Conservation (phyloP, 2,329 filamentous ascomycete species). For the Trichoderma guizhouense region DNA sequence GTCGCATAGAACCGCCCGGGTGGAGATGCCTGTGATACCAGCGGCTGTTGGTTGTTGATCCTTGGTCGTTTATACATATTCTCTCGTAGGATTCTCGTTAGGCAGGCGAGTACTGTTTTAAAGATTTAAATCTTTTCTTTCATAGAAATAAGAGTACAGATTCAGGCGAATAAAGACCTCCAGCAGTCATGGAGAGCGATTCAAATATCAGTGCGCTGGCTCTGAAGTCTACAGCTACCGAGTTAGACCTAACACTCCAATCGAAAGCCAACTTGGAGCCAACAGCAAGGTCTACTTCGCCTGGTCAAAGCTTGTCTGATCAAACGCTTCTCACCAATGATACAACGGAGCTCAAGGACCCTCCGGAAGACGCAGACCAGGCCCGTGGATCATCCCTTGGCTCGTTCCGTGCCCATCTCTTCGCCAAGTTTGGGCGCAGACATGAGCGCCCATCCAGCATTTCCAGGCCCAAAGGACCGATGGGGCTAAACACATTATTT, state of each 20-base stretch:
- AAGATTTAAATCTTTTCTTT: neutral
- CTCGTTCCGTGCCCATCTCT: neutral
- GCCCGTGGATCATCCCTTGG: neutral
- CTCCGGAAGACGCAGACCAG: neutral
- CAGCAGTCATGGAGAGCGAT: neutral
- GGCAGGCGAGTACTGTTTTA: no score
- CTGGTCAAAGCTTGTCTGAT: neutral
- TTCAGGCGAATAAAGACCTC: neutral
- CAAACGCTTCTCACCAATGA: neutral
- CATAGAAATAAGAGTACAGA: neutral
- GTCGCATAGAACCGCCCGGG: neutral
- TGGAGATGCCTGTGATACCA: neutral
- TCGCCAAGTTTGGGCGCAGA: conserved; percentile 9
- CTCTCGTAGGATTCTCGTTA: neutral
- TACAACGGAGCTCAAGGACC: neutral
- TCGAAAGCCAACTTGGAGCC: neutral
- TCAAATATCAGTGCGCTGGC: neutral
- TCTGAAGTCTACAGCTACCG: neutral
- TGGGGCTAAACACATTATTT: conserved; percentile 8
- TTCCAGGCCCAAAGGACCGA: conserved; percentile 2
- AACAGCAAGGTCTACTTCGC: neutral
- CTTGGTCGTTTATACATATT: neutral
- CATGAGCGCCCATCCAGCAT: conserved; percentile 5
- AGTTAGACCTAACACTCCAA: neutral
- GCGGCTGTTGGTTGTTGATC: neutral